Evolutionary conservation across 768 basidiomycete species (phyloP), one percentile per base, ranked within the genome.

Genomic region (Fibroporia radiculosa): DNA sequence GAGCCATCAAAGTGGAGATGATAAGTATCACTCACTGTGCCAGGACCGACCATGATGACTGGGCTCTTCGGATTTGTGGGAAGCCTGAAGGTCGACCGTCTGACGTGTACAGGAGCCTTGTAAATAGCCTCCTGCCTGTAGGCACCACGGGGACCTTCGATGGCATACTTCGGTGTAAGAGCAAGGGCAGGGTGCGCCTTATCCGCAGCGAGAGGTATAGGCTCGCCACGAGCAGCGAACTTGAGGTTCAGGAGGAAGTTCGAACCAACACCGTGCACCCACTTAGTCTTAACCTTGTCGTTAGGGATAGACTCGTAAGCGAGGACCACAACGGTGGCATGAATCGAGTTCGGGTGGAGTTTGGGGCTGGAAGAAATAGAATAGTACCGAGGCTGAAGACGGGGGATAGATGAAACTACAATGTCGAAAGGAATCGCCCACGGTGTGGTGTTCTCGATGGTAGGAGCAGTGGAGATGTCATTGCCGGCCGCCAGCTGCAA

Each of bases 341-440:
- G 96, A 54, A 99, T 91, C 6, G 84, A 70, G 48, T 76, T 80
- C n/a, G 93, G 79, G 63, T 91, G 62, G 8, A 97, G 69, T 63
- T 98, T 98, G 33, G 96, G 93, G 50, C 89, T 92, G 16, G 93
- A 97, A 7, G 96, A 97, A 63, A 99, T 98, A 26, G 96, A 99
- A 66, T 95, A 99, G 70, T 88, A 99, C 45, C 96, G 85, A 26
- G 96, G 93, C 62, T 98, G 95, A 16, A 99, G 77, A 52, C 96
- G 91, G 29, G 91, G 80, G 48, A 95, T 83, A 40, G 86, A 82
- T 6, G 93, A 97, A 43, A 99, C 82, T 53, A 99, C 83, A 62
- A 93, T 85, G 62, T 99, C 96, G 63, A 99, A 96, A 39, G 96
- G 95, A 54, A 98, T 95, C 8, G 73, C 54, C 96, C 95, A 98